Base-by-base conservation (phyloP, 345 rosid genomes). In the Syzygium oleosum region DNA sequence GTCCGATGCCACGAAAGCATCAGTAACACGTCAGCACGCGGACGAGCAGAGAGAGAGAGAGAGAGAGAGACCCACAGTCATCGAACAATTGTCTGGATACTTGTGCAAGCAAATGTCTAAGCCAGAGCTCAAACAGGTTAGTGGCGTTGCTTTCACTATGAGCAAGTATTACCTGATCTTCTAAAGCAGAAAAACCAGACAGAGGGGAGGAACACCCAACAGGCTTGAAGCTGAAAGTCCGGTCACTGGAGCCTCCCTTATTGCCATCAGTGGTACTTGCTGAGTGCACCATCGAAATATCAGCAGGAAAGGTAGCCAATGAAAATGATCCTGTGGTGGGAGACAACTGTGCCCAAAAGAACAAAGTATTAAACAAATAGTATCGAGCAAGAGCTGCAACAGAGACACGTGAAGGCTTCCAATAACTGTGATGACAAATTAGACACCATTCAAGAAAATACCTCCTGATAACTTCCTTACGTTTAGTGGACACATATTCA, bases 241-340 rank as follows among this genome's bases (percentile, higher is more conserved):
- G 85, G 58, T 65, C 85, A 27, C 52, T 59, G 77, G 58, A 58
- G 23, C 51, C 52, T 63, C 87, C 88, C 85, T 38, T 77, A 12
- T 90, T 88, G 17, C 84, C 87, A 29, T 90, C 90, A 29, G 52
- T 86, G 52, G 49, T 56, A 86, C 84, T 78, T 68, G 78, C 87
- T 86, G 88, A 34, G 84, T 56, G 87, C 65, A 52, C 84, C 90
- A 89, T 16, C n/a, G 68, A 84, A 90, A 73, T 79, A 63, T 89
- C 94, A 85, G 85, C 88, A 87, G 85, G 84, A 27, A 86, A 88
- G 41, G 85, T 73, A 51, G 92, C 86, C 19, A 90, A 27, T 5
- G 88, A 90, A 86, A 92, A 92, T 53, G 91, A 90, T 89, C 95
- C 95, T 23, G 94, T 92, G 55, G 96, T 93, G 13, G 95, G 94